Conservation (phyloP, 2,329 filamentous ascomycete genomes). For the Penicillium verrucosum region DNA sequence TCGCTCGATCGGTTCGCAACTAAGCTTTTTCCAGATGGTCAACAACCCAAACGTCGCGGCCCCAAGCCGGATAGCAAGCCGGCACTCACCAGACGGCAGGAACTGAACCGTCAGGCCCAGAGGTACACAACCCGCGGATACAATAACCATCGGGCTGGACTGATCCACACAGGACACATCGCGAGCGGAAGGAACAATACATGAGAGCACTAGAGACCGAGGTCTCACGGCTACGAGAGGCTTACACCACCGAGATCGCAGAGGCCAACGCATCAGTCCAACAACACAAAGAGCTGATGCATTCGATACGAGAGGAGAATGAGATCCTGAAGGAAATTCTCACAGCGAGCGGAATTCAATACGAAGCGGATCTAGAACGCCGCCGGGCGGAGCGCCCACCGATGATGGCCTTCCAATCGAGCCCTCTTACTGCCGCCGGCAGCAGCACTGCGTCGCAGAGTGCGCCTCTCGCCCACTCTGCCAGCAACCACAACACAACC, state of each 20-base stretch:
- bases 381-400: conserved; percentile 34
- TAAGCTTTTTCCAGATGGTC: conserved; percentile 61
- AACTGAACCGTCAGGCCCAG: conserved; percentile 92
- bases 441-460: conserved; percentile 39
- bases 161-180: conserved; percentile 69
- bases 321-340: conserved; percentile 65
- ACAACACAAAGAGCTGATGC: conserved; percentile 73
- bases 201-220: conserved; percentile 92
- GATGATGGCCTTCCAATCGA: conserved; percentile 28
- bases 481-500: conserved; percentile 28
- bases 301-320: conserved; percentile 75
- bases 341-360: conserved; percentile 56
- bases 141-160: conserved; percentile 10
- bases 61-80: conserved; percentile 97
- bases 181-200: conserved; percentile 93
- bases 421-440: conserved; percentile 42
- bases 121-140: conserved; percentile 55
- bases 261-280: conserved; percentile 44
- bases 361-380: conserved; percentile 48
- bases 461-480: conserved; percentile 22
- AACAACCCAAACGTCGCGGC: conserved; percentile 81
- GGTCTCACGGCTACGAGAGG: conserved; percentile 80
- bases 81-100: conserved; percentile 84
- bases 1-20: not conserved
- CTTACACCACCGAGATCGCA: conserved; percentile 64